Base-by-base conservation (phyloP, 352 stramenopile genomes). In the Phytophthora boehmeriae region DNA sequence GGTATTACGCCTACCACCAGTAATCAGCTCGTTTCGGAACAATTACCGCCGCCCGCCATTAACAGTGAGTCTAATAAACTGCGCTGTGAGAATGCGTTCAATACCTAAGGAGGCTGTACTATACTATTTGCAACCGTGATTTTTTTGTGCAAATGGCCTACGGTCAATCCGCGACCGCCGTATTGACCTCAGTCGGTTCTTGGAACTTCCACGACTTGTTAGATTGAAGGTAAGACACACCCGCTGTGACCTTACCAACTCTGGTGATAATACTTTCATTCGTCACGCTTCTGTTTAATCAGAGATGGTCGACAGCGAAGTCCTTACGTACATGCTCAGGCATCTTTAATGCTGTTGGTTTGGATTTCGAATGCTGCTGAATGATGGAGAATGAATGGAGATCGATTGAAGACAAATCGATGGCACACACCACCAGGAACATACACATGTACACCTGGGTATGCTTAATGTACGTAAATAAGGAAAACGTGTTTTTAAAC, bases 321-420 rank as follows among this genome's bases (percentile, higher is more conserved):
- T 90, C 34, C 77, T 97, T 42, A 97, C 97, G 61, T 97, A 94
- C 68, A 80, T 97, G 78, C 80, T 97, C 39, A 95, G 88, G 51
- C 81, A 97, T 60, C 75, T 97, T 39, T 97, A 97, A 68, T 98
- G 93, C 81, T 98, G 20, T 54, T 97, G 13, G 93, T 90, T 45
- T 98, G 93, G 93, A 91, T 92, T 48, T 92, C 86, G 0, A 97
- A 68, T 86, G 78, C 39, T 93, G 92, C 53, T 76, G 63, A 75
- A 49, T 54, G 14, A 52, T 22, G 16, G 46, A 45, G 47, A 50
- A 58, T 58, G 49, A 63, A 68, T 63, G 16, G 46, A 45, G 47
- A 50, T 54, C 54, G 49, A 63, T 65, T 63, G 54, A 62, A 63
- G 43, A 63, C 20, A 56, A 55, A 43, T 63, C 59, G 44, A 58